Evolutionary conservation across 805 yeast genomes (phyloP).

Genomic region (Zygoascus bituminiphila): DNA sequence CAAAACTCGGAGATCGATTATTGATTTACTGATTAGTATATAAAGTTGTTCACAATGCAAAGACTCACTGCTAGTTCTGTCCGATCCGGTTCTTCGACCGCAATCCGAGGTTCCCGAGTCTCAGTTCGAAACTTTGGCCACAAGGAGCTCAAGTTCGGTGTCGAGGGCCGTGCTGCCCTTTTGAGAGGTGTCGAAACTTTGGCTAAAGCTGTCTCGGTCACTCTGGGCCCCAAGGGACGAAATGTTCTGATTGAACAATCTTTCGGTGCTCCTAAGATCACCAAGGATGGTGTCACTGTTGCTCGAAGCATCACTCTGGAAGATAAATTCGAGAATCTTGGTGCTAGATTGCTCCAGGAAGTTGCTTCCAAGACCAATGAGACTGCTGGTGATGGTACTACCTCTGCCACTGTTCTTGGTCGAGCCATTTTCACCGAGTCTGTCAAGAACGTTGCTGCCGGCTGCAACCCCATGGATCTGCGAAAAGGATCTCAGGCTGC

Average conservation of each 20-base stretch:
- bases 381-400: slow-evolving; percentile 97
- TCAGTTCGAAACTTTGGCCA: slow-evolving; percentile 39
- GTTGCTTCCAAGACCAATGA: slow-evolving; percentile 97
- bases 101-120: slow-evolving; percentile 7
- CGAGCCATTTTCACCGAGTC: slow-evolving; percentile 92
- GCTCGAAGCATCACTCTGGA: slow-evolving; percentile 75
- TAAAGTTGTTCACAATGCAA: slow-evolving; percentile 15
- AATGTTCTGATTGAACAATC: slow-evolving; percentile 94
- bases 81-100: slow-evolving; percentile 5
- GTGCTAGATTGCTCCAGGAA: slow-evolving; percentile 91
- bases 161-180: slow-evolving; percentile 92
- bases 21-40: background rate
- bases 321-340: slow-evolving; percentile 93
- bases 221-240: slow-evolving; percentile 97
- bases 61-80: slow-evolving; percentile 15
- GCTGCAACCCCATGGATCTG: slow-evolving; percentile 97
- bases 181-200: slow-evolving; percentile 89
- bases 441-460: slow-evolving; percentile 96
- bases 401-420: slow-evolving; percentile 94
- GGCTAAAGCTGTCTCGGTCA: slow-evolving; percentile 94
- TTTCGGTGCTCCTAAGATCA: slow-evolving; percentile 94
- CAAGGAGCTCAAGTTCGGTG: slow-evolving; percentile 94
- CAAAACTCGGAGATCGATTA: background rate
- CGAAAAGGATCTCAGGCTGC: slow-evolving; percentile 97
- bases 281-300: slow-evolving; percentile 98